These are phyloP conservation scores for Neurospora pannonica DNA, from an alignment of 495 filamentous ascomycete genomes.

Conservation along the genomic window DNA sequence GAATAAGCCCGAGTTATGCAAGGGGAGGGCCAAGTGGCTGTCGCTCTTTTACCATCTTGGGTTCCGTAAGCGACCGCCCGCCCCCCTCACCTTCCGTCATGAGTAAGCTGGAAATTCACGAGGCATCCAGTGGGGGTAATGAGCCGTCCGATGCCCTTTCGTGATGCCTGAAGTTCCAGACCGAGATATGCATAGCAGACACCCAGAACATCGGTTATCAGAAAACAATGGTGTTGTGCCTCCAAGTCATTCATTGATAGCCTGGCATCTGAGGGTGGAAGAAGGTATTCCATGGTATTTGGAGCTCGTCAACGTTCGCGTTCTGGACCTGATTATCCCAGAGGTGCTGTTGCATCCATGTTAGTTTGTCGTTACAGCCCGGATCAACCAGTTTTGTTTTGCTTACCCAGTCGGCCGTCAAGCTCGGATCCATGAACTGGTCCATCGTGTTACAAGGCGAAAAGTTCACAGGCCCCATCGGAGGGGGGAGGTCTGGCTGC, in stretches of 20 bases:
- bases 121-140: neutral
- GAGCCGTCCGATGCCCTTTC: neutral
- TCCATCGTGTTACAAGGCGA: slow-evolving; percentile 3
- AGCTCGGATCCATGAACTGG: slow-evolving; percentile 7
- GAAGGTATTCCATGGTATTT: slow-evolving; percentile 16
- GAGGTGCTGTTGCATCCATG: slow-evolving; percentile 3
- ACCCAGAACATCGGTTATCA: neutral
- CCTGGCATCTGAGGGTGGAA: slow-evolving; percentile 6
- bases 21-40: neutral
- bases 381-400: neutral
- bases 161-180: neutral
- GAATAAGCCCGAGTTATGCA: neutral
- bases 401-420: slow-evolving; percentile 18
- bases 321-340: slow-evolving; percentile 21
- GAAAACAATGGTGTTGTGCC: neutral
- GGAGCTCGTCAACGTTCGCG: slow-evolving; percentile 3
- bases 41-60: neutral
- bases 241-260: neutral
- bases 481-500: neutral
- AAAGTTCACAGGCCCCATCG: neutral
- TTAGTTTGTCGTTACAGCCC: neutral
- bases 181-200: neutral
- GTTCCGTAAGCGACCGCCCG: neutral
- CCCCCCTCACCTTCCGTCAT: neutral
- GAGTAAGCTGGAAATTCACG: neutral